phyloP scores from a whole-genome alignment of 1,139 yeast species.

The Barnettozyma hawaiiensis region DNA sequence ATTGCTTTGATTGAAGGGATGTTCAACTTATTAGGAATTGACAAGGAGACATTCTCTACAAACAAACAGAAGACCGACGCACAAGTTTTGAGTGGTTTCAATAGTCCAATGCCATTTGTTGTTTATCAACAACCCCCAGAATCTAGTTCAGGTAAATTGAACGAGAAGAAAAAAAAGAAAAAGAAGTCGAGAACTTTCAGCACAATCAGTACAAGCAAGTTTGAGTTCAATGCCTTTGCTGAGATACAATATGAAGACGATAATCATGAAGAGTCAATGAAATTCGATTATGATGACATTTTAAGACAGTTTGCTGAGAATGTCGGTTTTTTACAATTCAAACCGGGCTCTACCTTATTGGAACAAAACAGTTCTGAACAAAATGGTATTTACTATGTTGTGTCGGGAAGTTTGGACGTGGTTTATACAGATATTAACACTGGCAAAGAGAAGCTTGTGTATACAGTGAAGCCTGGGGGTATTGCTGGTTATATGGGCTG shows the following conservation, averaged over 20 bases:
- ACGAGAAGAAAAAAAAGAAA: no score
- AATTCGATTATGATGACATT: conserved; percentile 47
- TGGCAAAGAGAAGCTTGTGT: conserved; percentile 39
- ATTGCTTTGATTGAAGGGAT: conserved; percentile 72
- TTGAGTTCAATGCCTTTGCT: conserved; percentile 2
- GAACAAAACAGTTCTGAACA: conserved; percentile 54
- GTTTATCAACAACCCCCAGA: conserved; percentile 12
- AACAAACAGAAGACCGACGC: conserved; percentile 3
- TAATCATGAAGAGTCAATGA: conserved; percentile 24
- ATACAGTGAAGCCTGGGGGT: conserved; percentile 69
- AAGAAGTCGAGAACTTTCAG: conserved; percentile 14
- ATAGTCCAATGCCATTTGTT: conserved; percentile 22
- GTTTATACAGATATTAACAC: conserved; percentile 31
- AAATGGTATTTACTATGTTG: conserved; percentile 73
- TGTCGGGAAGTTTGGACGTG: conserved; percentile 72
- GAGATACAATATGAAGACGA: conserved; percentile 4
- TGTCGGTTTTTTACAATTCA: conserved; percentile 51
- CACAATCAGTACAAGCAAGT: conserved; percentile 13
- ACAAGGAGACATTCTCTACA: conserved; percentile 35
- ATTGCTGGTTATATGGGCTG: conserved; percentile 85
- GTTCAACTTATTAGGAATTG: conserved; percentile 67
- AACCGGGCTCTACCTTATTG: conserved; percentile 52
- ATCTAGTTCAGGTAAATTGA: neutral
- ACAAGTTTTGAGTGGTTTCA: conserved; percentile 13
- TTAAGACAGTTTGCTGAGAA: conserved; percentile 53